phyloP scores from a whole-genome alignment of 2,329 filamentous ascomycete genomes.

The Scedosporium apiospermum region DNA sequence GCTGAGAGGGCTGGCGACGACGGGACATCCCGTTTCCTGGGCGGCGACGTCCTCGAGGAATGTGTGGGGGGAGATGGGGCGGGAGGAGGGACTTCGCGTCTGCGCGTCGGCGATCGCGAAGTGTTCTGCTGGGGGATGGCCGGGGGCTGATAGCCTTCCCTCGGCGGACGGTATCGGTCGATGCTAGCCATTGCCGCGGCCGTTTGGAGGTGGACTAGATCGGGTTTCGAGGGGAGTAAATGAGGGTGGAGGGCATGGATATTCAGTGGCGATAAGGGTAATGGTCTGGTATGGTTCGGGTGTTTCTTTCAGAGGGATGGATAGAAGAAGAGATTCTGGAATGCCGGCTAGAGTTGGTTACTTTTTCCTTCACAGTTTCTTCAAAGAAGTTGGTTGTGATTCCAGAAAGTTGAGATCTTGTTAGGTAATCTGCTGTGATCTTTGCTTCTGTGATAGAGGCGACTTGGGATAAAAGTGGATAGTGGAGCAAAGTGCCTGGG shows the following conservation, averaged over 20 bases:
- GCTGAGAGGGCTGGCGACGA: constrained; percentile 30
- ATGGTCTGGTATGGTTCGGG: neutral
- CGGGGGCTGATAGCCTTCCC: constrained; percentile 49
- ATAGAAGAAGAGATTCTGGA: neutral
- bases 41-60: constrained; percentile 45
- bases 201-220: neutral
- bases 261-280: neutral
- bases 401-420: too few species aligned
- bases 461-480: too few species aligned
- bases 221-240: neutral
- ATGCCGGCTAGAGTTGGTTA: too few species aligned
- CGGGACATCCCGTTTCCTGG: constrained; percentile 30
- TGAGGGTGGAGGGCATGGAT: neutral
- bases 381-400: too few species aligned
- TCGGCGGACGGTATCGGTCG: constrained; percentile 47
- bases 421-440: too few species aligned
- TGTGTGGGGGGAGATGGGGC: constrained; percentile 51
- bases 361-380: too few species aligned
- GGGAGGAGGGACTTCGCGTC: constrained; percentile 49
- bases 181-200: constrained; percentile 43
- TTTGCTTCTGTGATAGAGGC: too few species aligned
- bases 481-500: too few species aligned
- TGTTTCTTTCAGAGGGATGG: neutral
- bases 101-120: constrained; percentile 40
- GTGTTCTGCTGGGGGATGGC: constrained; percentile 31